Conservation (phyloP, 805 yeast species). For the Teunomyces atbi region DNA sequence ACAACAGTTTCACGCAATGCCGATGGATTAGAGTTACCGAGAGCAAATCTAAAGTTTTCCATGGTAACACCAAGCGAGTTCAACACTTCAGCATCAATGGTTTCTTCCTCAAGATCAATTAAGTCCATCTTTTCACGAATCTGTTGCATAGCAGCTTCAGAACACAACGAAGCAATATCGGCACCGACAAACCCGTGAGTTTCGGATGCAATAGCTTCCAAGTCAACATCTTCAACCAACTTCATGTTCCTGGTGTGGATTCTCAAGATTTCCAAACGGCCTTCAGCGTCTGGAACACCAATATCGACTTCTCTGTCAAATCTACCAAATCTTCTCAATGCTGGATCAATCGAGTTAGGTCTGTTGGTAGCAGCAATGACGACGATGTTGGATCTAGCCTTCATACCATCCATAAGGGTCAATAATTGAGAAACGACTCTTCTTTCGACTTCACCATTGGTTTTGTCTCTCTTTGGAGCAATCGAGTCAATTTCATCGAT, state of each 20-base stretch:
- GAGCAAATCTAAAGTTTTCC: slow-evolving; percentile 98
- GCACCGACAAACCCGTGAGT: slow-evolving; percentile 99
- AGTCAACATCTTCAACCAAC: slow-evolving; percentile 89
- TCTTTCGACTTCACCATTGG: slow-evolving; percentile 99
- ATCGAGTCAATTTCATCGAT: slow-evolving; percentile 98
- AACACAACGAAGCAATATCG: slow-evolving; percentile 95
- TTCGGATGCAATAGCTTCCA: slow-evolving; percentile 93
- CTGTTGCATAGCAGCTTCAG: slow-evolving; percentile 99
- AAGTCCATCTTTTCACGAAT: slow-evolving; percentile 99
- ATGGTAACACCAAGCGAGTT: slow-evolving; percentile 96
- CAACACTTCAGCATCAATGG: slow-evolving; percentile 94
- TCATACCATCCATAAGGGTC: slow-evolving; percentile 99
- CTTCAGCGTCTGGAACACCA: slow-evolving; percentile 96
- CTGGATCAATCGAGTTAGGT: slow-evolving; percentile 85
- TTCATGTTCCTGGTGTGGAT: slow-evolving; percentile 99
- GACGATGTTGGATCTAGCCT: slow-evolving; percentile 96
- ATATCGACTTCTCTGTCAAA: slow-evolving; percentile 85
- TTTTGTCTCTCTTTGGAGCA: slow-evolving; percentile 99
- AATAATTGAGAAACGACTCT: slow-evolving; percentile 97
- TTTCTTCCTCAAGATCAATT: slow-evolving; percentile 93
- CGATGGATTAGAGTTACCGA: slow-evolving; percentile 97
- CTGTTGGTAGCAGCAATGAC: slow-evolving; percentile 97
- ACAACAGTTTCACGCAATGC: slow-evolving; percentile 99
- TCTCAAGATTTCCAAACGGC: slow-evolving; percentile 93
- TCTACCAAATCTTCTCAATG: slow-evolving; percentile 81